Evolutionary conservation across 805 yeast genomes (phyloP).

Genomic region (Candida ficus): DNA sequence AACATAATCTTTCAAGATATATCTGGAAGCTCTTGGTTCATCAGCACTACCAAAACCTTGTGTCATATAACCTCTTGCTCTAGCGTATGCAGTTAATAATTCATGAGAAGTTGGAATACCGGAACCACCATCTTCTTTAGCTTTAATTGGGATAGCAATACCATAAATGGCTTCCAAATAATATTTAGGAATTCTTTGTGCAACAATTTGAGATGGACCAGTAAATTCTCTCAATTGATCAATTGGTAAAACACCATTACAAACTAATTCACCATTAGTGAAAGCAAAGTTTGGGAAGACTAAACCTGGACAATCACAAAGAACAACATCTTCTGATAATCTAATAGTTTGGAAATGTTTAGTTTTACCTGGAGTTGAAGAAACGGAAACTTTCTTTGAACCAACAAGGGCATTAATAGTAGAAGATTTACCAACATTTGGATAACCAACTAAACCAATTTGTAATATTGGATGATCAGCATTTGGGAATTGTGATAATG

Average conservation of each 20-base stretch:
- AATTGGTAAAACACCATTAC: constrained; percentile 98
- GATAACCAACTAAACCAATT: constrained; percentile 96
- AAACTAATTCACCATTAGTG: constrained; percentile 93
- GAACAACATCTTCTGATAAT: constrained; percentile 72
- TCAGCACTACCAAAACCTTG: constrained; percentile 98
- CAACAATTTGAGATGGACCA: constrained; percentile 81
- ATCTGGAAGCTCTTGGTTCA: constrained; percentile 90
- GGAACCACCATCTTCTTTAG: constrained; percentile 81
- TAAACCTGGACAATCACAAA: constrained; percentile 98
- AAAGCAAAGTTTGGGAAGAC: constrained; percentile 98
- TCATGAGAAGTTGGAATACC: constrained; percentile 90
- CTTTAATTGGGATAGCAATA: constrained; percentile 73
- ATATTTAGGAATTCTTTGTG: constrained; percentile 83
- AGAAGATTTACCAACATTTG: constrained; percentile 96
- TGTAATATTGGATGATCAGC: constrained; percentile 65
- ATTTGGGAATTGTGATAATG: constrained; percentile 46
- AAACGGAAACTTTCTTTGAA: constrained; percentile 95
- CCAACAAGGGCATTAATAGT: constrained; percentile 96
- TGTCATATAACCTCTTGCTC: constrained; percentile 96
- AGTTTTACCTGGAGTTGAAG: constrained; percentile 98
- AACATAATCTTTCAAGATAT: constrained; percentile 89
- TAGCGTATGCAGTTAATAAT: constrained; percentile 83
- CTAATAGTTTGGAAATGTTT: constrained; percentile 97
- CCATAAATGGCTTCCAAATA: constrained; percentile 91
- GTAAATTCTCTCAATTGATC: constrained; percentile 92